Percentiles rank a stretch among this genome's conserved stretches.
Evolutionary conservation across 495 filamentous ascomycete species (phyloP).

Genomic region (Penicillium canescens): DNA sequence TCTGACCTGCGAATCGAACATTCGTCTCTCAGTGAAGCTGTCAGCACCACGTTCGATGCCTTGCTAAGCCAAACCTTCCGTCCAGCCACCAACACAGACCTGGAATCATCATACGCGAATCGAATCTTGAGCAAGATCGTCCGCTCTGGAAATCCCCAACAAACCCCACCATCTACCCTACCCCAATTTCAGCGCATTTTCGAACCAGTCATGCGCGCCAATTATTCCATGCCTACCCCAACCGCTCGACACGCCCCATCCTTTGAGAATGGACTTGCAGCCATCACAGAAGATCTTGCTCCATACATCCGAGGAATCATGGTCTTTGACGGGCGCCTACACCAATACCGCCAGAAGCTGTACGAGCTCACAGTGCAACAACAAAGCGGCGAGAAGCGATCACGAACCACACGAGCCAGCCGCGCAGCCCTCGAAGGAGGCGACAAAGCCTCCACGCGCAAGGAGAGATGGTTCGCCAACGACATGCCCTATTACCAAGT

Average conservation of each 20-base stretch:
- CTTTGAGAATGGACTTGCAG: slow-evolving; percentile 65
- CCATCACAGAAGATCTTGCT: slow-evolving; percentile 73
- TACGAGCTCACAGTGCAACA: slow-evolving; percentile 59
- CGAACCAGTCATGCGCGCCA: slow-evolving; percentile 36
- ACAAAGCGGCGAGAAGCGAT: slow-evolving; percentile 54
- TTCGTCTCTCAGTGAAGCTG: slow-evolving; percentile 31
- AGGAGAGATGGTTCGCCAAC: slow-evolving; percentile 77
- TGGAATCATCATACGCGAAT: slow-evolving; percentile 22
- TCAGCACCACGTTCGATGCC: slow-evolving; percentile 38
- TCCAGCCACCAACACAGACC: slow-evolving; percentile 24
- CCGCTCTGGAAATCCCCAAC: slow-evolving; percentile 11
- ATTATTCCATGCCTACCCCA: slow-evolving; percentile 24
- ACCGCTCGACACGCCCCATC: slow-evolving; percentile 52
- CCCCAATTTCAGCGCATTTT: slow-evolving; percentile 32
- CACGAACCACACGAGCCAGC: slow-evolving; percentile 75
- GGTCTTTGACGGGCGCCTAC: slow-evolving; percentile 67
- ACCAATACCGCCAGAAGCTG: slow-evolving; percentile 62
- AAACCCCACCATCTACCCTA: slow-evolving; percentile 9
- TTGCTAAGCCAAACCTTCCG: slow-evolving; percentile 33
- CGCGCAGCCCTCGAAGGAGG: slow-evolving; percentile 84
- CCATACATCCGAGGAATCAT: slow-evolving; percentile 84
- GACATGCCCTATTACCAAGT: slow-evolving; percentile 63
- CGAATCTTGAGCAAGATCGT: slow-evolving; percentile 27
- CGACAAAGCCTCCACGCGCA: slow-evolving; percentile 65
- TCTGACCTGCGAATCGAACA: slow-evolving; percentile 44